Conservation (phyloP, 2,329 filamentous ascomycete genomes). For the Colletotrichum chrysophilum region DNA sequence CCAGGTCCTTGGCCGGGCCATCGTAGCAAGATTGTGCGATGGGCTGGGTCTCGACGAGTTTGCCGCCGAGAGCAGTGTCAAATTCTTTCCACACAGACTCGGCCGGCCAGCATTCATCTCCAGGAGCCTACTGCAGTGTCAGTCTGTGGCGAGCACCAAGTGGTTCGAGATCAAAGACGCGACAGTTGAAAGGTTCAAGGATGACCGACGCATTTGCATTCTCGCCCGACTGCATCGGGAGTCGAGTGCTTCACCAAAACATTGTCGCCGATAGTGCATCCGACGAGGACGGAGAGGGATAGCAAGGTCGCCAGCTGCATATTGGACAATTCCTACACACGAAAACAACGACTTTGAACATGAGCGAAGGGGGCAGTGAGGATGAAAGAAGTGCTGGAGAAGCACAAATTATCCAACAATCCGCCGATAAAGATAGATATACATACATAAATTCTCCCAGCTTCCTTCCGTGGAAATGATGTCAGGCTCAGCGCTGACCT, state of each 20-base stretch:
- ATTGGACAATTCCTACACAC: not conserved
- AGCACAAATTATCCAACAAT: not conserved
- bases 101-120: conserved; percentile 27
- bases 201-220: not conserved
- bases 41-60: conserved; percentile 27
- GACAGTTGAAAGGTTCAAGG: not conserved
- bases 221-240: not conserved
- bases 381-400: not conserved
- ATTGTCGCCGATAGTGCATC: not conserved
- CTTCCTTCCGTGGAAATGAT: not conserved
- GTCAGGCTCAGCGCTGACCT: not conserved
- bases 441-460: not conserved
- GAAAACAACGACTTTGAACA: not conserved
- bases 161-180: not conserved
- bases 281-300: not conserved
- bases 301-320: not conserved
- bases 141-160: not conserved
- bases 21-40: conserved; percentile 30
- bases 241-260: not conserved
- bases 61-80: conserved; percentile 21
- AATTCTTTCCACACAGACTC: conserved; percentile 21
- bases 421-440: not conserved
- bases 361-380: not conserved
- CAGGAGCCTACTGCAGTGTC: conserved; percentile 22
- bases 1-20: conserved; percentile 23